Evolutionary conservation across 352 stramenopile genomes (phyloP).

Genomic region (Phytophthora megakarya): DNA sequence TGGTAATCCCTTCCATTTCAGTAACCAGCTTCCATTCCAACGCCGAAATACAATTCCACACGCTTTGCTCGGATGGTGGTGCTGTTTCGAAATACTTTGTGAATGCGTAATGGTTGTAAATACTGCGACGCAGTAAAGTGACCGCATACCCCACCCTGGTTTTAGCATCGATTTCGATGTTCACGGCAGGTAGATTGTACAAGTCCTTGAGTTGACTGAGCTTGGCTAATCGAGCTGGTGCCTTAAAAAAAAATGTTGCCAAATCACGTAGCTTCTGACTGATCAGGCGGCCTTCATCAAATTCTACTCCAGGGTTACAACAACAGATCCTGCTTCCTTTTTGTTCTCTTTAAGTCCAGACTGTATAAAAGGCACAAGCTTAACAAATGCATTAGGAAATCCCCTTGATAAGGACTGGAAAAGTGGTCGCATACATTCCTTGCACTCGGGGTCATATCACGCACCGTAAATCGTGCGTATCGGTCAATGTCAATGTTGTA

Average conservation of each 20-base stretch:
- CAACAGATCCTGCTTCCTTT: not conserved
- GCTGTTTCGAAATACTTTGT: conserved; percentile 5
- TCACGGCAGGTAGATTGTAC: not conserved
- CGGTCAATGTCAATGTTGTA: not conserved
- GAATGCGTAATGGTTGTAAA: conserved; percentile 12
- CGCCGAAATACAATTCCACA: not conserved
- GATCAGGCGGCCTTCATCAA: not conserved
- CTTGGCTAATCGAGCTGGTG: not conserved
- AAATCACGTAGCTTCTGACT: conserved; percentile 7
- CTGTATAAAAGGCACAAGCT: conserved; percentile 6
- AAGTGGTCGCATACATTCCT: conserved; percentile 8
- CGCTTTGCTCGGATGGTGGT: not conserved
- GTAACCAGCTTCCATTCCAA: conserved; percentile 5
- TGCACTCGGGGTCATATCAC: not conserved
- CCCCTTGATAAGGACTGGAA: conserved; percentile 6
- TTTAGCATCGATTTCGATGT: conserved; percentile 3
- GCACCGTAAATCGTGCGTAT: not conserved
- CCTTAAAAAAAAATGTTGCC: conserved; percentile 9
- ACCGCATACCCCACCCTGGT: conserved; percentile 10
- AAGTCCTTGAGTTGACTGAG: conserved; percentile 5
- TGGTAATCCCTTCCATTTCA: conserved; percentile 16
- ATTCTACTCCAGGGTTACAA: conserved; percentile 1
- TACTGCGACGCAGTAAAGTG: not conserved
- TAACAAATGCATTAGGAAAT: conserved; percentile 13
- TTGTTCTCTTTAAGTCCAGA: conserved; percentile 12